Evolutionary conservation across 805 yeast genomes (phyloP), one percentile per base, ranked within the genome.

Genomic region (Hagleromyces aurorensis): DNA sequence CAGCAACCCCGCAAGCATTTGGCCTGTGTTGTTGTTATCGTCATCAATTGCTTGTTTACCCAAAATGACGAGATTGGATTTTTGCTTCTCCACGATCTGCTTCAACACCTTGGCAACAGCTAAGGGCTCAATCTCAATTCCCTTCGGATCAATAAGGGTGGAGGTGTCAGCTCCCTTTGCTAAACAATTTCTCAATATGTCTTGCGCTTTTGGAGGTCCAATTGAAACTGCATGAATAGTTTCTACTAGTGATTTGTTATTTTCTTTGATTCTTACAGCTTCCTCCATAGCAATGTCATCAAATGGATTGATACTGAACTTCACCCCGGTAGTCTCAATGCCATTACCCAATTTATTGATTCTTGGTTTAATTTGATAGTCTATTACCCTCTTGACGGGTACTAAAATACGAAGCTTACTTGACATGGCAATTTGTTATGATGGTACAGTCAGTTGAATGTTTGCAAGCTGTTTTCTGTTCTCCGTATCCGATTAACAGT

Each of bases 41-140:
- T 86, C 93, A 59, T 91, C 99, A 46, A 91, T 87, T 21, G 97
- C 85, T 61, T 91, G 98, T 55, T 91, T 91, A 26, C 99, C 99
- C 56, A 91, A 67, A 22, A 91, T 72, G 25, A 91, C 78, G 53
- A 91, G 62, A 59, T 91, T 87, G 21, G 83, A 70, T 7, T 70
- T 62, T 40, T 83, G 72, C 45, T 74, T 67, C 44, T 79, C 79
- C 9, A 80, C 86, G 13, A 83, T 63, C 51, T 79, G 69, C 42
- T 77, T 65, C 46, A 91, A 69, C 40, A 91, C 64, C 61, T 91
- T 89, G 29, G 97, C 95, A 19, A 89, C 86, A 3, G 77, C 72
- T 44, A 91, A 68, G 4, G 97, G 97, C 59, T 91, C 96, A 13
- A 87, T 65, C 34, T 70, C 77, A 28, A 63, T 62, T 19, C 78